A percentile compares a stretch with the other conserved stretches of the same genome.
These are phyloP conservation scores for Hibiscus tridactylites DNA, from an alignment of 345 rosid species.

Conservation along the genomic window DNA sequence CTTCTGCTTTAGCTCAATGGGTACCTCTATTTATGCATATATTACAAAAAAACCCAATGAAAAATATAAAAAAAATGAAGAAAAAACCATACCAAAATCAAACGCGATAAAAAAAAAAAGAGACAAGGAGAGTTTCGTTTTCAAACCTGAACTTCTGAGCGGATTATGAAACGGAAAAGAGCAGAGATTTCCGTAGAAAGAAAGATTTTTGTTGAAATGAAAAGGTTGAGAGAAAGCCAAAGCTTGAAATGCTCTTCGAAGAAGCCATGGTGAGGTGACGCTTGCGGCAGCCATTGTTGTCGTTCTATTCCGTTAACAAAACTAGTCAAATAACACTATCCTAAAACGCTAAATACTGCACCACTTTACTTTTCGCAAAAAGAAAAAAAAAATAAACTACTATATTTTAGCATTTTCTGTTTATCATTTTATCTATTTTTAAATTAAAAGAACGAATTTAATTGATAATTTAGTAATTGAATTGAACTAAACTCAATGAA, in stretches of 20 bases:
- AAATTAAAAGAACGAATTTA: too few species aligned
- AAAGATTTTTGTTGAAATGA: slow-evolving; percentile 14
- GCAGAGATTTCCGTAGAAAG: slow-evolving; percentile 15
- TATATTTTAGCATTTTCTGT: too few species aligned
- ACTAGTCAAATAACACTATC: not conserved
- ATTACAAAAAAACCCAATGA: not conserved
- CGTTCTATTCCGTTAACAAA: not conserved
- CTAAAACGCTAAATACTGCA: not conserved
- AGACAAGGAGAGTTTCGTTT: not conserved
- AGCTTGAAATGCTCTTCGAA: slow-evolving; percentile 40
- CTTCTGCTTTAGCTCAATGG: not conserved
- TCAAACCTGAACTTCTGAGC: slow-evolving; percentile 38
- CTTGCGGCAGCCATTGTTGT: slow-evolving; percentile 43
- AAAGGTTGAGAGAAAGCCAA: slow-evolving; percentile 26
- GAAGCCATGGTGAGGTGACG: slow-evolving; percentile 30
- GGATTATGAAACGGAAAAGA: slow-evolving; percentile 12
- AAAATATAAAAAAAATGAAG: not conserved
- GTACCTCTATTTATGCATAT: not conserved
- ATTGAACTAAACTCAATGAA: not conserved
- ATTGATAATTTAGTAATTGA: too few species aligned
- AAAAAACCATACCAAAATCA: not conserved
- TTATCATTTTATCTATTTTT: too few species aligned
- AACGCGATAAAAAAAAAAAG: not conserved
- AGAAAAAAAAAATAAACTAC: too few species aligned
- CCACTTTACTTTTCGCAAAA: too few species aligned